A percentile compares a stretch with the other conserved stretches of the same genome.
phyloP scores from a whole-genome alignment of 192 early-diverging fungal species.

The Chytriomyces hyalinus region DNA sequence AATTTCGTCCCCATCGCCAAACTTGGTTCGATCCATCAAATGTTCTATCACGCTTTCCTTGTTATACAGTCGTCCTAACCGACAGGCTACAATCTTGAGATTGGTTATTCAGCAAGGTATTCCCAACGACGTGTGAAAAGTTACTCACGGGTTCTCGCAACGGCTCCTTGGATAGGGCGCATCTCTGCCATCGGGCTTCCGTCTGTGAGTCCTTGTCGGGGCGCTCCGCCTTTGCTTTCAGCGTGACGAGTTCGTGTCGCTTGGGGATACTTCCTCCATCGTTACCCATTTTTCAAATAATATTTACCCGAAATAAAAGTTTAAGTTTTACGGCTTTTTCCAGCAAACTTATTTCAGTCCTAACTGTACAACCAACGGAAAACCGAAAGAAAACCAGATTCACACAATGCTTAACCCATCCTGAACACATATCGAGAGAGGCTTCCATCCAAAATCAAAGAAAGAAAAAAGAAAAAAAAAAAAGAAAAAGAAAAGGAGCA shows the following conservation, averaged over 20 bases:
- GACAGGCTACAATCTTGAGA: constrained; percentile 55
- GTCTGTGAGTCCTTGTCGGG: constrained; percentile 70
- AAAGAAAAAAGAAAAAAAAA: too few species aligned
- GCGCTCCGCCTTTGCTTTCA: constrained; percentile 68
- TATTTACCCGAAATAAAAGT: neutral
- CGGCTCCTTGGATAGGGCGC: constrained; percentile 78
- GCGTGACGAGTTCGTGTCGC: constrained; percentile 83
- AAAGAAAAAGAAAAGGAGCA: too few species aligned
- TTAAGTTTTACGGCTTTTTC: neutral
- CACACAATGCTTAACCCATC: too few species aligned
- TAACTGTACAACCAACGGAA: too few species aligned
- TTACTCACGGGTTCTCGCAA: constrained; percentile 62
- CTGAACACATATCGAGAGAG: too few species aligned
- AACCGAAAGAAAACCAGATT: too few species aligned
- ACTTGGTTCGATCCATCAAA: constrained; percentile 69
- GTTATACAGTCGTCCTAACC: constrained; percentile 83
- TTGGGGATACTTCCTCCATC: constrained; percentile 91
- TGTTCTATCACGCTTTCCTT: constrained; percentile 78
- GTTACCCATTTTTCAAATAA: constrained; percentile 40
- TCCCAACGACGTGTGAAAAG: neutral
- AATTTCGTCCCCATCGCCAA: constrained; percentile 75
- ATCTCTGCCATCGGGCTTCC: constrained; percentile 72
- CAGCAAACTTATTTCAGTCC: too few species aligned
- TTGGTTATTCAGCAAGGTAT: neutral
- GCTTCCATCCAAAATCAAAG: too few species aligned